Base-by-base conservation (phyloP, 441 rosid genomes). In the Geranium incanum region DNA sequence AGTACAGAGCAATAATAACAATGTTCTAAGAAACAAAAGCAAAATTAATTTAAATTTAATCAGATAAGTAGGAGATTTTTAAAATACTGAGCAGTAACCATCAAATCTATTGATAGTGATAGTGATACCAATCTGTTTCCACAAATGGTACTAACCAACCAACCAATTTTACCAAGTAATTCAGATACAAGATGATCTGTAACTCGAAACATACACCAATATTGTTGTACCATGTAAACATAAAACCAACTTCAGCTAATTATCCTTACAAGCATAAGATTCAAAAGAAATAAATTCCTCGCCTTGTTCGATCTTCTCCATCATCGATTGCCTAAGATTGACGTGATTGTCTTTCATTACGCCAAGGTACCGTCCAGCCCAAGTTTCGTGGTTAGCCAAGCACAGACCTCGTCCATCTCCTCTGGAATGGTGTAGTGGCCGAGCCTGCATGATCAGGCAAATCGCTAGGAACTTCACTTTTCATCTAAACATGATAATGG, bases 361-460 rank as follows among this genome's bases (percentile, higher is more conserved):
- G 83, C 70, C 57, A 85, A 77, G 71, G 68, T 39, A 16, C 89
- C 92, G 1, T 85, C 88, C n/a, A 93, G 93, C 9, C 85, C 87
- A 72, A 93, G 72, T 38, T 84, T 89, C 9, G 95, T 84, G 50
- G 80, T 80, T 19, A 94, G 79, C 97, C 97, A 94, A 15, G 85
- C 76, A 69, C 93, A 89, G 59, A 91, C 86, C 76, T 85, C 87
- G 12, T 91, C 87, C 95, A 87, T 86, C 85, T 94, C 98, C 78
- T 88, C 85, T 12, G 96, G 96, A 74, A 85, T 83, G 5, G 96
- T 93, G 83, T 86, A 79, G 82, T 93, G 98, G 43, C 97, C 98
- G 36, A 94, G 96, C 82, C 88, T 90, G 83, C 72, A 71, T 37
- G 48, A 41, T 59, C 1, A 12, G 69, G 43, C 36, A 69, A 75